Conservation (phyloP, 306 rosid genomes). For the Rosa lucieae region DNA sequence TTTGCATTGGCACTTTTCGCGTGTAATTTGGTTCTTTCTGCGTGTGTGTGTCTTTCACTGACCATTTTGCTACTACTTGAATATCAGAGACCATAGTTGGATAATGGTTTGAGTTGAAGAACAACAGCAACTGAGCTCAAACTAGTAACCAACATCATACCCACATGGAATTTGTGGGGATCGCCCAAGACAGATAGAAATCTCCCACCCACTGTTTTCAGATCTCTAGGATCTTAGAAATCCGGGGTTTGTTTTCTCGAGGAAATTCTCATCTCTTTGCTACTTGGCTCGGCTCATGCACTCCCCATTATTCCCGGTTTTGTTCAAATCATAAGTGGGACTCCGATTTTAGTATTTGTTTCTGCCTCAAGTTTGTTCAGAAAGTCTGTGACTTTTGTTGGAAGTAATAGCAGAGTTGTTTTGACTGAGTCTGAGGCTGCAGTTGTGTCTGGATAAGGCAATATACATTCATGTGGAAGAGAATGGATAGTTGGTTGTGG, state of each 20-base stretch:
- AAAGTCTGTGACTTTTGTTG: constrained; percentile 28
- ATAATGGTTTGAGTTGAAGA: constrained; percentile 39
- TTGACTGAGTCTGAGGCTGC: constrained; percentile 39
- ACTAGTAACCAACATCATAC: constrained; percentile 18
- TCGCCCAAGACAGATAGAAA: constrained; percentile 37
- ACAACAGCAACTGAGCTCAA: background rate
- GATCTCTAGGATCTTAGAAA: constrained; percentile 84
- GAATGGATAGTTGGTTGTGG: constrained; percentile 44
- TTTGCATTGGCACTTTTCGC: constrained; percentile 52
- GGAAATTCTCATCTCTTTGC: constrained; percentile 42
- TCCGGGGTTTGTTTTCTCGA: constrained; percentile 35
- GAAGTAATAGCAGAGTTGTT: constrained; percentile 22
- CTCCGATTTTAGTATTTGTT: constrained; percentile 39
- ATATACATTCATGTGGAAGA: constrained; percentile 32
- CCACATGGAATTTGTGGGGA: constrained; percentile 56
- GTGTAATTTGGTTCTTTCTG: constrained; percentile 49
- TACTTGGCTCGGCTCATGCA: constrained; percentile 34
- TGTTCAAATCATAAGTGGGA: constrained; percentile 42
- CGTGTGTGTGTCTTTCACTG: constrained; percentile 36
- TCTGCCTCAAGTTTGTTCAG: constrained; percentile 12
- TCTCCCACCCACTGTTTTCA: constrained; percentile 44
- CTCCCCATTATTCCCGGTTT: constrained; percentile 36
- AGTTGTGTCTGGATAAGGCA: constrained; percentile 42
- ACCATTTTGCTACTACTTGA: constrained; percentile 20
- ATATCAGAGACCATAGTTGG: constrained; percentile 22